Evolutionary conservation across 768 basidiomycete genomes (phyloP), one percentile per base, ranked within the genome.

Genomic region (Tubosaeta sp.): DNA sequence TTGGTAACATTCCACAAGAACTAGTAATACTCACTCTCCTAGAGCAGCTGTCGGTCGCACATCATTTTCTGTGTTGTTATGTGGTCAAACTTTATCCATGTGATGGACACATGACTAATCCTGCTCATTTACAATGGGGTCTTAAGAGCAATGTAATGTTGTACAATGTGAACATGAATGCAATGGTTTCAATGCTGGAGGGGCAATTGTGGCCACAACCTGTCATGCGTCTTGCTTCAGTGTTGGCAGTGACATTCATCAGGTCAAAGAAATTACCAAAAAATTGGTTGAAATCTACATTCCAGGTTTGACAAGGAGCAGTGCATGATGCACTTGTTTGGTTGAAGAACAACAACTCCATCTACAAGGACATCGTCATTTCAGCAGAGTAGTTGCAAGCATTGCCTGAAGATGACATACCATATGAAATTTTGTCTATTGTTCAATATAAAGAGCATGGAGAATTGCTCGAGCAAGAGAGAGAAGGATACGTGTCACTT

Each of bases 111-210:
- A 24, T 27, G 4, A 16, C 24, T 1, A 38, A 24, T 46, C 45
- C 35, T n/a, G 14, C 10, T 16, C 41, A 50, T 16, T 24, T 65
- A 7, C 56, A 69, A 29, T 27, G 46, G 1, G 65, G 65, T 0
- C 53, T 74, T 38, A 35, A 48, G 18, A 72, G 72, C 0, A 75
- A 72, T 46, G 69, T 75, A 0, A 69, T 65, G 0, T 68, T 67
- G 9, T 70, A 66, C 38, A 21, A 48, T 1, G 49, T 69, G 10
- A 59, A 67, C 30, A 51, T 45, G 0, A 19, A 48, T 1, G 58
- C 54, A 18, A 65, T 72, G 56, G 2, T n/a, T 4, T 21, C 7
- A 6, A 42, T 42, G 41, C 12, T 68, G 1, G 32, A 57, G 9
- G 69, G 68, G 0, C 41, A 58, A 4, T 13, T 59, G 2, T 49